Evolutionary conservation across 345 rosid species (phyloP).

Genomic region (Gossypium arboreum): DNA sequence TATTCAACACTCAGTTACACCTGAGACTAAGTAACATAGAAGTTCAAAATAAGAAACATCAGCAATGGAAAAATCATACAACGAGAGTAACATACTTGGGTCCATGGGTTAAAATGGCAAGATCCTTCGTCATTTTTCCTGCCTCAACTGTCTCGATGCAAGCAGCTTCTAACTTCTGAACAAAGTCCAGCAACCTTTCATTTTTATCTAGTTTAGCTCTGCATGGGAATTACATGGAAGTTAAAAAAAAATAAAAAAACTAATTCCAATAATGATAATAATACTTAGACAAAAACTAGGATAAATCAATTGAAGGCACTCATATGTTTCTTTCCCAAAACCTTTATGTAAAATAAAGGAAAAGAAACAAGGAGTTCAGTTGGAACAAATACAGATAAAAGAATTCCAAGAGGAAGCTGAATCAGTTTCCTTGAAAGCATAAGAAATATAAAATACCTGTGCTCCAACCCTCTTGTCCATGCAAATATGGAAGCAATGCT

Average conservation of each 20-base stretch:
- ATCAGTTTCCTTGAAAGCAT: neutral
- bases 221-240: neutral
- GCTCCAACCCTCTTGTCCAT: constrained; percentile 90
- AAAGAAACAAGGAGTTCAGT: neutral
- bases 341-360: neutral
- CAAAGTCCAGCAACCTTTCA: constrained; percentile 64
- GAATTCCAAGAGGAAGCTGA: neutral
- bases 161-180: constrained; percentile 75
- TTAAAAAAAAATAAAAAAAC: neutral
- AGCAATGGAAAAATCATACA: neutral
- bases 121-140: constrained; percentile 98
- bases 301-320: neutral
- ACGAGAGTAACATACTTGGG: constrained; percentile 47
- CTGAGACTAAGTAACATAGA: neutral
- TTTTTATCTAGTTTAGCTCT: constrained; percentile 97
- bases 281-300: neutral
- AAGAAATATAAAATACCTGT: constrained; percentile 51
- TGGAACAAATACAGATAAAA: neutral
- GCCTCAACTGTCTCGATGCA: constrained; percentile 82
- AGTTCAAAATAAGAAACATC: neutral
- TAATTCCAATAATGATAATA: neutral
- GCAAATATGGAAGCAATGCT: constrained; percentile 97
- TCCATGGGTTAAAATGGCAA: constrained; percentile 77
- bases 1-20: neutral
- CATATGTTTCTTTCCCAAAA: neutral